A percentile compares a stretch with the other conserved stretches of the same genome.
These are phyloP conservation scores for Eutrema salsugineum DNA, from an alignment of 441 rosid genomes.

Conservation along the genomic window DNA sequence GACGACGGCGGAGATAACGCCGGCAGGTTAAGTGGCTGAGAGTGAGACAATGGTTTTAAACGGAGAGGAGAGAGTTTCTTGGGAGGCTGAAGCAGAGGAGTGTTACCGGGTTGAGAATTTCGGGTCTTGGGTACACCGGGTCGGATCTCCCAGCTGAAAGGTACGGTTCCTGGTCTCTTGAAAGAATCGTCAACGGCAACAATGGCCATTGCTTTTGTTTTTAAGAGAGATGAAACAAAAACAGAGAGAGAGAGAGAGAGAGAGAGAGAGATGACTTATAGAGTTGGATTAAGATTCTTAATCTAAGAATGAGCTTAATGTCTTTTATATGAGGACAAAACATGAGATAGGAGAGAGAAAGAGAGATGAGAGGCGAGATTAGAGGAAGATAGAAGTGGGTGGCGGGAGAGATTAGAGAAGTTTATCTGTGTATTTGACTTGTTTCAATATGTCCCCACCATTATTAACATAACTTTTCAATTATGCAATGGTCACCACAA, in stretches of 20 bases:
- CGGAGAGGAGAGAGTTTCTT: conserved; percentile 36
- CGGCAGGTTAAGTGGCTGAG: conserved; percentile 25
- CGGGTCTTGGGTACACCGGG: conserved; percentile 90
- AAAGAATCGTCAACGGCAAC: conserved; percentile 61
- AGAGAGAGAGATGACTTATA: neutral
- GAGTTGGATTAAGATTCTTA: neutral
- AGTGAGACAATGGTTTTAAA: conserved; percentile 28
- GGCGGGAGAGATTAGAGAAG: conserved; percentile 32
- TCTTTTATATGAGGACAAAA: conserved; percentile 28
- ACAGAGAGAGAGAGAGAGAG: neutral
- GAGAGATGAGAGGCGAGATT: conserved; percentile 55
- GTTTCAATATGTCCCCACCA: conserved; percentile 21
- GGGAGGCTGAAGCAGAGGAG: conserved; percentile 18
- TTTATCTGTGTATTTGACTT: conserved; percentile 41
- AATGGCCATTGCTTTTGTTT: conserved; percentile 32
- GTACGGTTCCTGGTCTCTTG: conserved; percentile 71
- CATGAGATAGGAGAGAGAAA: conserved; percentile 10
- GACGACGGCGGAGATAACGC: conserved; percentile 36
- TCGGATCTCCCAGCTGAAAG: conserved; percentile 97
- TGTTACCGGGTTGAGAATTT: conserved; percentile 13
- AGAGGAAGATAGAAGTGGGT: conserved; percentile 63
- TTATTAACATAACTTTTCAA: conserved; percentile 22
- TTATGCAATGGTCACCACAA: conserved; percentile 20
- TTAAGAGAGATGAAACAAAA: neutral
- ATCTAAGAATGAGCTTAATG: conserved; percentile 8